phyloP scores from a whole-genome alignment of 208 protist genomes.

The Porcisia hertigi region DNA sequence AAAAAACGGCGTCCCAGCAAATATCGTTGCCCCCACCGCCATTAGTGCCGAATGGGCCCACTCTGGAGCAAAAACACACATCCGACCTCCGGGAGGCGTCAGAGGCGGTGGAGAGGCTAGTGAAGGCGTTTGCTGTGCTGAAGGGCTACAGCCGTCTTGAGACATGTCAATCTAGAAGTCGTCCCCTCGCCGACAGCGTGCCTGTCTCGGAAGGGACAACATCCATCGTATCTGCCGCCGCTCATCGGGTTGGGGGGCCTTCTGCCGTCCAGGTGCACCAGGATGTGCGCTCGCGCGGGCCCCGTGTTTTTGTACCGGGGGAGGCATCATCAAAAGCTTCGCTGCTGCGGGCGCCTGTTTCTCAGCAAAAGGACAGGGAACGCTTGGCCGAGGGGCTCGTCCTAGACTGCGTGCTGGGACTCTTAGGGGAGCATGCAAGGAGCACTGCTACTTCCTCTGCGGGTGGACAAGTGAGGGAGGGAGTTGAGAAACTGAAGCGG shows the following conservation, averaged over 20 bases:
- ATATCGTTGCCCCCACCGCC: slow-evolving; percentile 43
- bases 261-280: slow-evolving; percentile 9
- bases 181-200: background rate
- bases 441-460: background rate
- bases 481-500: background rate
- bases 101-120: slow-evolving; percentile 82
- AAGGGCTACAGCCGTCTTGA: slow-evolving; percentile 45
- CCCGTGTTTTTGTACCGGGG: background rate
- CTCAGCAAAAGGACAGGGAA: background rate
- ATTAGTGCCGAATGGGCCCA: slow-evolving; percentile 6
- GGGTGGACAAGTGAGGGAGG: background rate
- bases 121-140: slow-evolving; percentile 77
- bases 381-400: slow-evolving; percentile 20
- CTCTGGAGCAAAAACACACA: slow-evolving; percentile 39
- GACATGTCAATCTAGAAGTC: background rate
- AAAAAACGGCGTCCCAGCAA: background rate
- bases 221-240: slow-evolving; percentile 7
- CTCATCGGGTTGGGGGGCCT: background rate
- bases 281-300: slow-evolving; percentile 4
- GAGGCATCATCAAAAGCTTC: background rate
- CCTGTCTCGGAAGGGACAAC: background rate
- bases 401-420: slow-evolving; percentile 26
- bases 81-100: slow-evolving; percentile 78
- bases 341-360: background rate
- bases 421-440: slow-evolving; percentile 22